phyloP scores from a whole-genome alignment of 2,329 filamentous ascomycete genomes.

The Botrytis tulipae region DNA sequence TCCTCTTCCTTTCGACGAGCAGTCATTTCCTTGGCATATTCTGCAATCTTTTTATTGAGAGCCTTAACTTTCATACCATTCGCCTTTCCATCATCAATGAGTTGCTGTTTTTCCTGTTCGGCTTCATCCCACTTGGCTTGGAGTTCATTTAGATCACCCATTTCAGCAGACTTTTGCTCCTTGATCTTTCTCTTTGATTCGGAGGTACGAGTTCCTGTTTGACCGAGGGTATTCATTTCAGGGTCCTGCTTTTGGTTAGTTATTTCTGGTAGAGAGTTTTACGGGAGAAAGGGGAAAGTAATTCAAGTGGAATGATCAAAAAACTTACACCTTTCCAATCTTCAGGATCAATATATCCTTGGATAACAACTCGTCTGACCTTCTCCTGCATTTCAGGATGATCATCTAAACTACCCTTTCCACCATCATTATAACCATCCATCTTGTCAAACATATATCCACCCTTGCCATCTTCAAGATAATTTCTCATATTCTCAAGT shows the following conservation, averaged over 20 bases:
- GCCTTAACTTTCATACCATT: conserved; percentile 32
- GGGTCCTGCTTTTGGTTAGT: conserved; percentile 33
- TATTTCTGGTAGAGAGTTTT: not conserved
- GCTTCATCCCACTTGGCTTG: conserved; percentile 24
- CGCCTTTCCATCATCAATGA: conserved; percentile 16
- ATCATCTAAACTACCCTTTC: conserved; percentile 51
- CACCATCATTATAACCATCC: conserved; percentile 74
- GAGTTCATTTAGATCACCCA: conserved; percentile 23
- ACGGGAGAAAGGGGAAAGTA: not conserved
- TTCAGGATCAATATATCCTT: conserved; percentile 78
- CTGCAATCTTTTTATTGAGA: conserved; percentile 34
- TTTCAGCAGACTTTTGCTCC: conserved; percentile 25
- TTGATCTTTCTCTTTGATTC: conserved; percentile 31
- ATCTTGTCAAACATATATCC: conserved; percentile 40
- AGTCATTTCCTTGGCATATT: conserved; percentile 1
- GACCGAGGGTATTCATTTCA: conserved; percentile 39
- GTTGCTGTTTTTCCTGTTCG: not conserved
- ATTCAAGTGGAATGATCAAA: not conserved
- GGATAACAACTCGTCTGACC: conserved; percentile 65
- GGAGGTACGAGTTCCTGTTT: conserved; percentile 31
- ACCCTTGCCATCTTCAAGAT: conserved; percentile 52
- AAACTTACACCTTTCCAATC: conserved; percentile 83
- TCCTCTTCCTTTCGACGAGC: conserved; percentile 10
- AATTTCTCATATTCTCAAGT: conserved; percentile 62
- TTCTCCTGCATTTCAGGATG: conserved; percentile 68